Evolutionary conservation across 2,329 filamentous ascomycete genomes (phyloP).

Genomic region (Huntiella bhutanensis): DNA sequence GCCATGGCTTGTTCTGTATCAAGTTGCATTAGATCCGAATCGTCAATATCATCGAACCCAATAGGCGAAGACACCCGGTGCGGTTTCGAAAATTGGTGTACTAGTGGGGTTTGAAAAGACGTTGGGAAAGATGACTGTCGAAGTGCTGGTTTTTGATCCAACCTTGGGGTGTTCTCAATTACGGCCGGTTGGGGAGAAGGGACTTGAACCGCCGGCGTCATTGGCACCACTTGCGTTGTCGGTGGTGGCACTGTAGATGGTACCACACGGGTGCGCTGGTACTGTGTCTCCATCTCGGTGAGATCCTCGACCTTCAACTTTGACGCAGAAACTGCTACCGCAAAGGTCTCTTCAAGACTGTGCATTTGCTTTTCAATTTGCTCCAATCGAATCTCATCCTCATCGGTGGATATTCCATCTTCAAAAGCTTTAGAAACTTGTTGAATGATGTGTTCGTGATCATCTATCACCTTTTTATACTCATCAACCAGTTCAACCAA

Average conservation of each 20-base stretch:
- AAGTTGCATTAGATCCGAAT: conserved; percentile 7
- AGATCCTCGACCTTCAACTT: conserved; percentile 5
- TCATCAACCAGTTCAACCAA: conserved; percentile 17
- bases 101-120: too few species aligned
- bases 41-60: conserved; percentile 10
- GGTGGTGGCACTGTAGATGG: conserved; percentile 4
- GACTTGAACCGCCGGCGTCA: too few species aligned
- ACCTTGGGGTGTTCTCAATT: background rate
- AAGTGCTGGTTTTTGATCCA: background rate
- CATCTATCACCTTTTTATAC: conserved; percentile 23
- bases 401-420: conserved; percentile 30
- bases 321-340: background rate
- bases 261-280: conserved; percentile 1
- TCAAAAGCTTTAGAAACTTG: conserved; percentile 31
- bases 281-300: conserved; percentile 2
- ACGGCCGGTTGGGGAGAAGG: background rate
- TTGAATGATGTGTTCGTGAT: conserved; percentile 27
- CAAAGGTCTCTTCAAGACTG: conserved; percentile 15
- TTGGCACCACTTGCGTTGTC: background rate
- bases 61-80: background rate
- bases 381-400: conserved; percentile 31
- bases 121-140: background rate
- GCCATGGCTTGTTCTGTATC: conserved; percentile 1
- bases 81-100: background rate
- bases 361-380: conserved; percentile 22